Base-by-base conservation (phyloP, 2,329 filamentous ascomycete genomes). In the Geoglossum cookeanum region DNA sequence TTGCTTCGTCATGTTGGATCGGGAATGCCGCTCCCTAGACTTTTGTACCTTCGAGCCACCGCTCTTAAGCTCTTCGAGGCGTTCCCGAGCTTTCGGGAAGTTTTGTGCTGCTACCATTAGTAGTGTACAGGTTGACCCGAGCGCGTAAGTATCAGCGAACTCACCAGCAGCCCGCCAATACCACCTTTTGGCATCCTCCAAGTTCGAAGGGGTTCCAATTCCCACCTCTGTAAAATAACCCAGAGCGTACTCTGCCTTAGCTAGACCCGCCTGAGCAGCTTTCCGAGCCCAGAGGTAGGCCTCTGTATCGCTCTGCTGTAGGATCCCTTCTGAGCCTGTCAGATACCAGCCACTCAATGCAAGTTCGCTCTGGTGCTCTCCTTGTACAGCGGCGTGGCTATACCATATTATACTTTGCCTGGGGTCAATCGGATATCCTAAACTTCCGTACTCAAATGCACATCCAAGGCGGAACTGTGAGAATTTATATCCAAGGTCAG, bases 231-330 rank as follows among this genome's bases (percentile, higher is more conserved):
- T 94, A 67, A 94, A 96, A 71, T 97, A 96, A 0, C 92, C 92
- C 85, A 98, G 95, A 0, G 91, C 92, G 71, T 96, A 97, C 72
- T 97, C 87, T 0, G 92, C 92, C 74, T 97, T 98, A 6, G 88
- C 83, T 42, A 96, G 71, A 2, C 91, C 89, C 3, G 88, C 85
- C 61, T 83, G 80, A 0, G 92, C 92, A 1, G 92, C 91, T 70
- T 96, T 97, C 27, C 91, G 78, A 9, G 92, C 91, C 92, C 92
- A 98, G 1, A 98, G 78, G 68, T 96, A 98, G 0, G 92, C 92
- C 68, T 98, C 92, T 0, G 87, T 94, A 64, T 98, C 92, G 67
- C 84, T 94, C 69, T 96, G 91, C 64, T 86, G 81, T 56, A 98
- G 72, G 7, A 97, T 87, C 0, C 87, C 87, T 57, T 94, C 87